Percentiles rank a stretch among this genome's conserved stretches.
Evolutionary conservation across 371 early-diverging fungal genomes (phyloP).

Genomic region (Zopfochytrium polystomum): DNA sequence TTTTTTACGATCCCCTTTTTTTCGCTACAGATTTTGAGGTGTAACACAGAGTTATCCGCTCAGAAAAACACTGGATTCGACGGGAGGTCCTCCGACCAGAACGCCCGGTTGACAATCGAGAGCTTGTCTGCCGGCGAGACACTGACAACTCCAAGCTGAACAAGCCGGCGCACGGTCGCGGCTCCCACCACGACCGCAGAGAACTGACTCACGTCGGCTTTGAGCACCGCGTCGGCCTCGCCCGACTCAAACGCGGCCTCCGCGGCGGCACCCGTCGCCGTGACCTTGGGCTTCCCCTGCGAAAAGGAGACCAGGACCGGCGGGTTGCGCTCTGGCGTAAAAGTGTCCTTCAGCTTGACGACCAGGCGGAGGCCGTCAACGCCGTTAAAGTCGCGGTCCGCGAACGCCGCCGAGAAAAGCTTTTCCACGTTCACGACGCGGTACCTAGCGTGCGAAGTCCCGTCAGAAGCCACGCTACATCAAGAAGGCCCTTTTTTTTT

Average conservation of each 20-base stretch:
- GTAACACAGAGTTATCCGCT: no score
- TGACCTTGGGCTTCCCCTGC: constrained; percentile 2
- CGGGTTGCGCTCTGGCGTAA: constrained; percentile 5
- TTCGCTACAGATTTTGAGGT: no score
- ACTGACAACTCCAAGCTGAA: constrained; percentile 10
- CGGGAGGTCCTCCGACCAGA: constrained; percentile 4
- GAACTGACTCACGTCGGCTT: constrained; percentile 7
- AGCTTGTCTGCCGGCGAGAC: constrained; percentile 9
- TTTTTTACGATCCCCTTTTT: no score
- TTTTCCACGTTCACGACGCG: constrained; percentile 15
- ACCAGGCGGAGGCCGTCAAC: constrained; percentile 9
- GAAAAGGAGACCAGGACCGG: constrained; percentile 10
- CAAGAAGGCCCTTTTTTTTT: neutral
- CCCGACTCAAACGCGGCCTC: neutral
- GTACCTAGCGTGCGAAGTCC: neutral
- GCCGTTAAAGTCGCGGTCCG: constrained; percentile 19
- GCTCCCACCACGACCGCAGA: constrained; percentile 20
- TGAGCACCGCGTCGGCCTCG: constrained; percentile 3
- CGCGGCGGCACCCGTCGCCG: neutral
- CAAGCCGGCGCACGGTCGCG: constrained; percentile 1
- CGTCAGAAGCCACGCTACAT: neutral
- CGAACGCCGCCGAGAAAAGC: constrained; percentile 8
- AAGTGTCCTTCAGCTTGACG: constrained; percentile 13
- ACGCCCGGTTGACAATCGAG: neutral
- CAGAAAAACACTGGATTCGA: constrained; percentile 9